These are phyloP conservation scores for Pyronema domesticum DNA, from an alignment of 495 filamentous ascomycete genomes.

Conservation along the genomic window DNA sequence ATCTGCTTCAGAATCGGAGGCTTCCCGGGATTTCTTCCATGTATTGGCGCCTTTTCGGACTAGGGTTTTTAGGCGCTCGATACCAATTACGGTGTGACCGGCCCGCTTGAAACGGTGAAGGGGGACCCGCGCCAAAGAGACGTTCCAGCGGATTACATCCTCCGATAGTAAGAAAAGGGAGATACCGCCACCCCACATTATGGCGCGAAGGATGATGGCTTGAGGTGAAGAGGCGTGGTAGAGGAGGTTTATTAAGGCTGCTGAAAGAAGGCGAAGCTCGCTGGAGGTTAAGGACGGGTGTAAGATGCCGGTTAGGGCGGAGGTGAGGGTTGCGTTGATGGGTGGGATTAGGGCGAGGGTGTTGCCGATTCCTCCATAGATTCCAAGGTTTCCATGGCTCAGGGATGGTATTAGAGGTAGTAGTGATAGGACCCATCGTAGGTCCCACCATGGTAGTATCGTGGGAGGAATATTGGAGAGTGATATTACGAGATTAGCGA, in stretches of 20 bases:
- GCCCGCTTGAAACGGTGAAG: constrained; percentile 68
- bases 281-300: constrained; percentile 70
- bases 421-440: constrained; percentile 49
- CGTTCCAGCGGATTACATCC: constrained; percentile 67
- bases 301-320: constrained; percentile 62
- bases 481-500: constrained; percentile 65
- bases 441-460: constrained; percentile 43
- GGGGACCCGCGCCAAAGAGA: constrained; percentile 71
- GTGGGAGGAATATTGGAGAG: constrained; percentile 58
- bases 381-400: not conserved
- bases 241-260: constrained; percentile 64
- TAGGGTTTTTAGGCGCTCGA: constrained; percentile 16
- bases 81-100: constrained; percentile 14
- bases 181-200: constrained; percentile 80
- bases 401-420: constrained; percentile 38
- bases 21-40: constrained; percentile 2
- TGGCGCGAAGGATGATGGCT: constrained; percentile 56
- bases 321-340: constrained; percentile 27
- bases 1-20: constrained; percentile 19
- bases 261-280: constrained; percentile 72
- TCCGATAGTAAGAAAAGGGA: constrained; percentile 53
- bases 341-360: constrained; percentile 11
- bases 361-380: not conserved
- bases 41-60: constrained; percentile 3
- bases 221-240: constrained; percentile 68